phyloP scores from a whole-genome alignment of 2,329 filamentous ascomycete genomes.

The Penicillium sp. region DNA sequence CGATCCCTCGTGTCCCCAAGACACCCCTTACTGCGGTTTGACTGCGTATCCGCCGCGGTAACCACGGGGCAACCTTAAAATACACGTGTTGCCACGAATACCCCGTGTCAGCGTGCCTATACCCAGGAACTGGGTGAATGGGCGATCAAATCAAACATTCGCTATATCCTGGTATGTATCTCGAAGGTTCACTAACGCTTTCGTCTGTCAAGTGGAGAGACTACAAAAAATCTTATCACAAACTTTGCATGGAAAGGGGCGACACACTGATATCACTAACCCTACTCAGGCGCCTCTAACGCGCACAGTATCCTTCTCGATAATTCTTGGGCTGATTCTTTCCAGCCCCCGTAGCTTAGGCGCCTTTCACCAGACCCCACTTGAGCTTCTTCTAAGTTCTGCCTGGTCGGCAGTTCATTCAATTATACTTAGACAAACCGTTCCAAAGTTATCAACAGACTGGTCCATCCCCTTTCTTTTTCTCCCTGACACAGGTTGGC shows the following conservation, averaged over 20 bases:
- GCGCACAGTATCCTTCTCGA: background rate
- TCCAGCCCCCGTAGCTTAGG: conserved; percentile 1
- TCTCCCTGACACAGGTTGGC: background rate
- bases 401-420: conserved; percentile 7
- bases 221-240: background rate
- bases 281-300: background rate
- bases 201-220: background rate
- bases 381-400: conserved; percentile 6
- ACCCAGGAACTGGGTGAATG: background rate
- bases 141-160: background rate
- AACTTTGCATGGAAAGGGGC: background rate
- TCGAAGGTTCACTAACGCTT: background rate
- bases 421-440: background rate
- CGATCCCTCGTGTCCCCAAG: conserved; percentile 1
- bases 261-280: background rate
- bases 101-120: background rate
- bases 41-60: conserved; percentile 1
- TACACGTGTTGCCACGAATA: conserved; percentile 6
- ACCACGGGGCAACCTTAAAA: conserved; percentile 12
- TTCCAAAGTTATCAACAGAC: conserved; percentile 3
- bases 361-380: conserved; percentile 9
- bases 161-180: background rate
- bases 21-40: conserved; percentile 14
- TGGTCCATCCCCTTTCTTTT: conserved; percentile 2
- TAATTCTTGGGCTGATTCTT: background rate